A percentile compares a stretch with the other conserved stretches of the same genome.
Evolutionary conservation across 305 asterid genomes (phyloP).

Genomic region (Fraxinus baroniana): DNA sequence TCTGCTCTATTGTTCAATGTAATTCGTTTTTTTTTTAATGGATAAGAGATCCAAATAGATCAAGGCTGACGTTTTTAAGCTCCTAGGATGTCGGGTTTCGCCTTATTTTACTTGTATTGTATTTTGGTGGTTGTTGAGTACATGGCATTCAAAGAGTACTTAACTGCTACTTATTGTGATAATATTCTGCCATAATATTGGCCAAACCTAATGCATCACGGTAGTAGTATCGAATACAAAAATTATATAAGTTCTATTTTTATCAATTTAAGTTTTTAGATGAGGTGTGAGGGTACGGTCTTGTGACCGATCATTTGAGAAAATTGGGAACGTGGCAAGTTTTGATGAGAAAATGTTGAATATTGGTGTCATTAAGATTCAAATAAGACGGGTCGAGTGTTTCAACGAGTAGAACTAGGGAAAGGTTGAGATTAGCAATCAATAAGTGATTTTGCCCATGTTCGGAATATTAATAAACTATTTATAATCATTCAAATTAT

Average conservation of each 20-base stretch:
- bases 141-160: background rate
- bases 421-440: no score
- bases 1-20: background rate
- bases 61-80: background rate
- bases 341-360: background rate
- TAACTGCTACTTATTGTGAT: background rate
- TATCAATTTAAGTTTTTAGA: background rate
- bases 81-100: background rate
- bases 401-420: background rate
- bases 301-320: background rate
- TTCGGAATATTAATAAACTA: background rate
- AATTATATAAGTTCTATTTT: background rate
- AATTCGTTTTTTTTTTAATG: background rate
- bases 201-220: background rate
- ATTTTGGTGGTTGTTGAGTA: background rate
- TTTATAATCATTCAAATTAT: background rate
- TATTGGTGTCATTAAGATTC: background rate
- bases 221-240: background rate
- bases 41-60: background rate
- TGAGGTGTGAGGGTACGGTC: background rate
- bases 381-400: background rate
- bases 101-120: background rate
- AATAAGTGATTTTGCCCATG: background rate
- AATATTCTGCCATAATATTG: background rate
- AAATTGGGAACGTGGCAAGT: background rate